These are phyloP conservation scores for Dicorynia guianensis DNA, from an alignment of 306 rosid species.

Conservation along the genomic window DNA sequence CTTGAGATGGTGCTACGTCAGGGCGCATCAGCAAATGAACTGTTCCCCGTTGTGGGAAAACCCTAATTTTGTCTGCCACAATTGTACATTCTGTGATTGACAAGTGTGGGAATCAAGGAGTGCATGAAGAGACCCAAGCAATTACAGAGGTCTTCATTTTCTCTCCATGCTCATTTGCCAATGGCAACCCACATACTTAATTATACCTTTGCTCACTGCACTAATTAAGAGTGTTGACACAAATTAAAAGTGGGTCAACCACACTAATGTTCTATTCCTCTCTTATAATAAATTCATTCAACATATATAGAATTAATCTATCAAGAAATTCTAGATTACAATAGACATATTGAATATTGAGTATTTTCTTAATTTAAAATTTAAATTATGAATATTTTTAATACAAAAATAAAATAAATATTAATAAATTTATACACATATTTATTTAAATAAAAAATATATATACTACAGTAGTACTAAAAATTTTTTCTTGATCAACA, in stretches of 20 bases:
- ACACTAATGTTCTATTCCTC: background rate
- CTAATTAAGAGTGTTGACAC: background rate
- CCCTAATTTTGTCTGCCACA: slow-evolving; percentile 66
- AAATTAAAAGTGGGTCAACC: background rate
- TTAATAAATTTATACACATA: too few species aligned
- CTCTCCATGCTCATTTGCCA: slow-evolving; percentile 46
- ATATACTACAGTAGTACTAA: too few species aligned
- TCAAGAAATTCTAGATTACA: too few species aligned
- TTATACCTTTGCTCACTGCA: background rate
- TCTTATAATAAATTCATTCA: too few species aligned
- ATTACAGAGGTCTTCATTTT: slow-evolving; percentile 48
- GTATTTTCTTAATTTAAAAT: too few species aligned
- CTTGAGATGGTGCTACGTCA: slow-evolving; percentile 24
- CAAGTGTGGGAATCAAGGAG: slow-evolving; percentile 55
- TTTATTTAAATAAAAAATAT: too few species aligned
- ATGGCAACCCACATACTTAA: slow-evolving; percentile 18
- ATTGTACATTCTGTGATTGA: slow-evolving; percentile 37
- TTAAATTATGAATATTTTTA: too few species aligned
- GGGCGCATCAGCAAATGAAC: slow-evolving; percentile 45
- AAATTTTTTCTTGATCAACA: too few species aligned
- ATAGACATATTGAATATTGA: too few species aligned
- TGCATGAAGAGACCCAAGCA: slow-evolving; percentile 61
- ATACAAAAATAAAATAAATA: too few species aligned
- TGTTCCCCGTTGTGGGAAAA: slow-evolving; percentile 49
- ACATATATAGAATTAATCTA: too few species aligned